These are phyloP conservation scores for Brassica carinata DNA, from an alignment of 345 rosid species.

Conservation along the genomic window DNA sequence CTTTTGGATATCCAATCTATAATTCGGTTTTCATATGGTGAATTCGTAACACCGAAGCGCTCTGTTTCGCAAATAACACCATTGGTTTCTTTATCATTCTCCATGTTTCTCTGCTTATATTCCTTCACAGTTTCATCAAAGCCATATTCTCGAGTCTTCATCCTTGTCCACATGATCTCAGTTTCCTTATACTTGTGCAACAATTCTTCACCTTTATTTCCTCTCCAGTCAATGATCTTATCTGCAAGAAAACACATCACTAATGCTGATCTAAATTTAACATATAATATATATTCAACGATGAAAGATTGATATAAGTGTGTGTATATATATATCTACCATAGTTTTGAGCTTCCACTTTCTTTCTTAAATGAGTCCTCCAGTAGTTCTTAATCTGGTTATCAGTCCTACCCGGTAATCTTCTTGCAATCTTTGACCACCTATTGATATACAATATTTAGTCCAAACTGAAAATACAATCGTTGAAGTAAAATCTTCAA, in stretches of 20 bases:
- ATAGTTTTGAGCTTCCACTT: constrained; percentile 41
- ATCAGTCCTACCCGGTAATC: constrained; percentile 75
- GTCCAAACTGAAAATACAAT: constrained; percentile 11
- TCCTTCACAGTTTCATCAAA: constrained; percentile 17
- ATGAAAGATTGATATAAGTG: neutral
- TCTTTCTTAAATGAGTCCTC: constrained; percentile 65
- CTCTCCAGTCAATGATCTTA: constrained; percentile 15
- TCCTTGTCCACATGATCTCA: constrained; percentile 15
- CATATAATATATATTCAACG: neutral
- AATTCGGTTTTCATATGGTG: constrained; percentile 57
- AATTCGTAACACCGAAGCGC: constrained; percentile 35
- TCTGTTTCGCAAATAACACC: constrained; percentile 17
- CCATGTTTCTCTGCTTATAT: constrained; percentile 15
- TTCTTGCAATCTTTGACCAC: constrained; percentile 72
- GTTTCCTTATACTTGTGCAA: constrained; percentile 21
- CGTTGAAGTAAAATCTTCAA: constrained; percentile 1
- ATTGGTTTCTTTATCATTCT: constrained; percentile 11
- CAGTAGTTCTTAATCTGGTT: constrained; percentile 76
- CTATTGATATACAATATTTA: constrained; percentile 32
- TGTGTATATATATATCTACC: neutral
- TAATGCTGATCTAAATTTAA: neutral
- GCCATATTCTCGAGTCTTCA: constrained; percentile 18
- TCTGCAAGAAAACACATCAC: constrained; percentile 3
- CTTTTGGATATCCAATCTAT: constrained; percentile 54
- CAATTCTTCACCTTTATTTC: constrained; percentile 3